Evolutionary conservation across 2,329 filamentous ascomycete species (phyloP).

Genomic region (Pseudogymnoascus sp.): DNA sequence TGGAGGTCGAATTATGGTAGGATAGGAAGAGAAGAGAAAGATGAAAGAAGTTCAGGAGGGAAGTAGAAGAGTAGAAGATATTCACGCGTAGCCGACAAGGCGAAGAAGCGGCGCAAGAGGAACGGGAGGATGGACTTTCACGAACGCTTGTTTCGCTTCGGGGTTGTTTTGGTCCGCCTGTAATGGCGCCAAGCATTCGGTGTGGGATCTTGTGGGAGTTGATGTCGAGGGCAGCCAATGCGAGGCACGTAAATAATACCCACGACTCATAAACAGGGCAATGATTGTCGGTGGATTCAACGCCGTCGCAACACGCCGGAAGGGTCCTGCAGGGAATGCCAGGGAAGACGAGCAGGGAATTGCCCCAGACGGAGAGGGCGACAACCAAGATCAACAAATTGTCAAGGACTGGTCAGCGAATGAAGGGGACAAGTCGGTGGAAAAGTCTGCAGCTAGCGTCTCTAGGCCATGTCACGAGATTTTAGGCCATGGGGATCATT

Average conservation of each 20-base stretch:
- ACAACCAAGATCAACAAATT: background rate
- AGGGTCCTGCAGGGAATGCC: background rate
- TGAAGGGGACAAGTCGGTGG: background rate
- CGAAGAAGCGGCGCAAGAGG: background rate
- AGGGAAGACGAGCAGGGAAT: constrained; percentile 3
- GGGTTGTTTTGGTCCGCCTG: background rate
- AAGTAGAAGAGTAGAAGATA: background rate
- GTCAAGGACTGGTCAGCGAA: background rate
- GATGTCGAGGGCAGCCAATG: background rate
- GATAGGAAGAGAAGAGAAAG: background rate
- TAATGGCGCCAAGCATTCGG: background rate
- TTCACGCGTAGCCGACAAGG: background rate
- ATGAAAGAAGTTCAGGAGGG: background rate
- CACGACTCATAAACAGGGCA: constrained; percentile 5
- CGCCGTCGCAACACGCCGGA: background rate
- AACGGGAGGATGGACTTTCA: background rate
- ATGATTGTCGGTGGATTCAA: background rate
- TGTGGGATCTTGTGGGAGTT: background rate
- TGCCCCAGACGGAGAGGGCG: constrained; percentile 2
- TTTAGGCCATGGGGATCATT: background rate
- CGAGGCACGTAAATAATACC: background rate
- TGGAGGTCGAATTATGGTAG: background rate
- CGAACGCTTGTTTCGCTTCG: constrained; percentile 1
- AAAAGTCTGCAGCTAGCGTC: constrained; percentile 5
- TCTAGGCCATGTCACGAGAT: background rate